Percentiles rank a stretch among this genome's conserved stretches.
Evolutionary conservation across 129 eudicot species (phyloP).

Genomic region (Flaveria ramosissima): DNA sequence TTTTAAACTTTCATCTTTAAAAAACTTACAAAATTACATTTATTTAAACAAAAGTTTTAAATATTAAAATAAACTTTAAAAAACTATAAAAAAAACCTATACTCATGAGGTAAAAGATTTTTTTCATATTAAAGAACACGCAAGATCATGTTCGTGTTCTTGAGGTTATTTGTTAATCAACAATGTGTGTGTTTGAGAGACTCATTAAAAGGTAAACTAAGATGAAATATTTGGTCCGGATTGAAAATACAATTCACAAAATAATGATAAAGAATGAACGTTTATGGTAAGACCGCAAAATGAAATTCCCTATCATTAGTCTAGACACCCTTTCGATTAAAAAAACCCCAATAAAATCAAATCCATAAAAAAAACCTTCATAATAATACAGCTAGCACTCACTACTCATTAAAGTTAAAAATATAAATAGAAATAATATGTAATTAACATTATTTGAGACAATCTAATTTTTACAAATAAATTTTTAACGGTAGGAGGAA

Average conservation of each 20-base stretch:
- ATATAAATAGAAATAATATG: not conserved
- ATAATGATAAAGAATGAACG: not conserved
- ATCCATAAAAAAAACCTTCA: no score
- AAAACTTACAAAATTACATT: no score
- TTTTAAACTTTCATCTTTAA: no score
- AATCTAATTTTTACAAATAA: not conserved
- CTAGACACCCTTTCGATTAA: no score
- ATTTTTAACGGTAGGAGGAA: no score
- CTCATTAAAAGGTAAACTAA: not conserved
- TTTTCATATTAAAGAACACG: not conserved
- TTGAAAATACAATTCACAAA: not conserved
- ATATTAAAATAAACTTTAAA: no score
- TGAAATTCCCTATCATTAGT: no score
- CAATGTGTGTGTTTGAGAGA: not conserved
- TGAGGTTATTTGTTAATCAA: not conserved
- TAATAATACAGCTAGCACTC: no score
- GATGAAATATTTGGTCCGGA: not conserved
- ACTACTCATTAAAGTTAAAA: no score
- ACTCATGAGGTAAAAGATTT: not conserved
- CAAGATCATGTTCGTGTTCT: not conserved
- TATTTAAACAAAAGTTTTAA: no score
- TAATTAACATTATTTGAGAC: not conserved
- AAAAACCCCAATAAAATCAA: no score
- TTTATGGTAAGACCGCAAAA: no score
- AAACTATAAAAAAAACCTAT: not conserved